Evolutionary conservation across 75 land plant genomes (phyloP).

Genomic region (Larix kaempferi): DNA sequence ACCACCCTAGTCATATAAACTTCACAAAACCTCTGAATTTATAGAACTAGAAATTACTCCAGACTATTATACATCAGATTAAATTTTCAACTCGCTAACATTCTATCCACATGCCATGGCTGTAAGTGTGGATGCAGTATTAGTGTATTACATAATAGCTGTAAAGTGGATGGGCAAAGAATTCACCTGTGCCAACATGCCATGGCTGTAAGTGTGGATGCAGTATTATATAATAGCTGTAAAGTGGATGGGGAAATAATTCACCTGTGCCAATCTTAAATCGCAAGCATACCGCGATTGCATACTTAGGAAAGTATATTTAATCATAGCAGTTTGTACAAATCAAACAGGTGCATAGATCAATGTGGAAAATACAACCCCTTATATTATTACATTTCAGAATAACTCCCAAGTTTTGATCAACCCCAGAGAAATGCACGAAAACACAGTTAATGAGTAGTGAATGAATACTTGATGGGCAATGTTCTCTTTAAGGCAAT

Average conservation of each 20-base stretch:
- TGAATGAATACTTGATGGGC: not conserved
- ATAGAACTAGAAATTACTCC: not conserved
- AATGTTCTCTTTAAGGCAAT: not conserved
- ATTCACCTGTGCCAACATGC: not conserved
- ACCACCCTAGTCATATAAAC: not conserved
- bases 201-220: too few species aligned
- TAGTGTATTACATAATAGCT: not conserved
- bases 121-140: not conserved
- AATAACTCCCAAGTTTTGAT: not conserved
- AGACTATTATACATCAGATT: not conserved
- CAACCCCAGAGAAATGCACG: not conserved
- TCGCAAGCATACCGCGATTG: not conserved
- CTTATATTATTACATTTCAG: too few species aligned
- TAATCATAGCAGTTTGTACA: not conserved
- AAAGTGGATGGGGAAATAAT: not conserved
- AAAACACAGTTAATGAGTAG: not conserved
- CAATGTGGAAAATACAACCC: not conserved
- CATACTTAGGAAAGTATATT: not conserved
- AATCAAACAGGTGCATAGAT: not conserved
- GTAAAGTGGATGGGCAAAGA: not conserved
- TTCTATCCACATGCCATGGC: not conserved
- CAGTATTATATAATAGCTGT: not conserved
- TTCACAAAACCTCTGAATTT: not conserved
- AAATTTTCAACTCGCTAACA: not conserved
- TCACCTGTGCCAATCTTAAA: not conserved